Conservation (phyloP, 345 rosid species). For the thale cress (Arabidopsis thaliana) region TAIR10.1 NC_003074.8:6695501-6696000, state of each 20-base stretch:
- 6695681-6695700: slow-evolving; percentile 60
- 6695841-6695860: slow-evolving; percentile 86
- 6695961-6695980: slow-evolving; percentile 7
- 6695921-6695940: slow-evolving; percentile 15
- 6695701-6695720: slow-evolving; percentile 62
- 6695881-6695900: slow-evolving; percentile 71
- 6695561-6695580: slow-evolving; percentile 85
- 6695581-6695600: slow-evolving; percentile 58
- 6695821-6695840: slow-evolving; percentile 74
- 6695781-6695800: not conserved
- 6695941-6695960: slow-evolving; percentile 12
- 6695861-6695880: slow-evolving; percentile 77
- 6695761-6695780: not conserved
- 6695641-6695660: slow-evolving; percentile 59
- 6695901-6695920: slow-evolving; percentile 73
- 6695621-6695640: slow-evolving; percentile 76
- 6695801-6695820: not conserved
- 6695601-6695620: slow-evolving; percentile 67
- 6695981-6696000: not conserved
- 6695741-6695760: slow-evolving; percentile 86
- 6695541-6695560: slow-evolving; percentile 67
- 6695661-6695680: slow-evolving; percentile 80
- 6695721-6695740: slow-evolving; percentile 97
- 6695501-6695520: slow-evolving; percentile 1
- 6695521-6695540: slow-evolving; percentile 66